Base-by-base conservation (phyloP, 2,329 filamentous ascomycete species). In the Cercospora sp. region DNA sequence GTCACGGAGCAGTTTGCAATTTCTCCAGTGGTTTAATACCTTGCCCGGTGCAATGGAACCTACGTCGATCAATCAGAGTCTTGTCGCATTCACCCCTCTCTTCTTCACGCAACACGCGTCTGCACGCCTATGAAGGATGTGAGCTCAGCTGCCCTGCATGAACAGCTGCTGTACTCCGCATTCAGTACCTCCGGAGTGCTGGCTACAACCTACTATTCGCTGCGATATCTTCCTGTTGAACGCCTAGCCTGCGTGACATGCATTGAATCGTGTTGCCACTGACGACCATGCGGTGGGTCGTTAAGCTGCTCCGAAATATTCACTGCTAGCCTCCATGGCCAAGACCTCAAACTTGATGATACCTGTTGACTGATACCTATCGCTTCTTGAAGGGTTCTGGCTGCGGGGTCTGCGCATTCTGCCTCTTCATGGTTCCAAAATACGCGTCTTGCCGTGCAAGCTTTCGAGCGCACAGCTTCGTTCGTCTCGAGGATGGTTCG, bases 101-200 rank as follows among this genome's bases (percentile, higher is more conserved):
- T 58, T 57, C 60, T 63, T 48, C 63, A 65, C 10, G 30, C 16
- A 23, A 48, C 13, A 55, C 61, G 61, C 45, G 61, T 57, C 31
- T 31, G 28, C 60, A 31, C 30, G 51, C 48, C 45, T 58, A 48
- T 48, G 36, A 28, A 62, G n/a, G 31, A 23, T n/a, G 28, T 53
- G 65, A 67, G 60, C 60, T 67, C 60, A 42, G 55, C 53, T 55
- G 33, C 60, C 60, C 65, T 67, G 60, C 65, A 67, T 66, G 28
- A 13, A 63, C n/a, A 65, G 63, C 58, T 66, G 53, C 53, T 64
- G 60, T 67, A 63, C 60, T 67, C 60, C 60, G 65, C 65, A 64
- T 53, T 13, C 23, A 61, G 57, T 1, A 18, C 42, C 36, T 62
- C 48, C 6, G 20, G 5, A 30, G 20, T 28, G n/a, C 23, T 1